Evolutionary conservation across 148 eudicot species (phyloP).

Genomic region (Fagopyrum esculentum): DNA sequence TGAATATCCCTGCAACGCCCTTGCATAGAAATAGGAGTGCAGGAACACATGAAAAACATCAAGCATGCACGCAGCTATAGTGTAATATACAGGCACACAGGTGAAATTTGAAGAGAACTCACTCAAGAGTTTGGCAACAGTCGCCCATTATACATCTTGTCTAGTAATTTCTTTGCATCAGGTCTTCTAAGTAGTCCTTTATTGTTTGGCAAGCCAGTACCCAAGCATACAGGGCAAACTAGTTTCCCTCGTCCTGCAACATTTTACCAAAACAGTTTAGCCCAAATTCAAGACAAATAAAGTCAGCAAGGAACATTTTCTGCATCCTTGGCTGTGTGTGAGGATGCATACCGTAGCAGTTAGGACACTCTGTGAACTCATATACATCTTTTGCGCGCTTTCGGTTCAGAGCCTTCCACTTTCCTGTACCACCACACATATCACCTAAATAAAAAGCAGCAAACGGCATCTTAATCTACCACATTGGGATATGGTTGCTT

Average conservation of each 20-base stretch:
- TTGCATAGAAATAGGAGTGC: background rate
- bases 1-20: background rate
- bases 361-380: conserved; percentile 94
- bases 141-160: conserved; percentile 93
- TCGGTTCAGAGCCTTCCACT: conserved; percentile 97
- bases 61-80: background rate
- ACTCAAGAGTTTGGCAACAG: conserved; percentile 76
- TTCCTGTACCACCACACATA: conserved; percentile 99
- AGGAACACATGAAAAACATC: background rate
- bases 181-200: conserved; percentile 97
- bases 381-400: conserved; percentile 96
- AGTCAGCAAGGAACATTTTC: background rate
- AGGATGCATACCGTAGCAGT: conserved; percentile 69
- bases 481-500: background rate
- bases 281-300: background rate
- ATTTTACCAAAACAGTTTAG: background rate
- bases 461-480: conserved; percentile 36
- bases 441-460: conserved; percentile 71
- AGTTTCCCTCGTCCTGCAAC: conserved; percentile 87
- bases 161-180: conserved; percentile 69
- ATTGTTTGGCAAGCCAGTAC: conserved; percentile 93
- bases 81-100: background rate
- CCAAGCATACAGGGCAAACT: conserved; percentile 94
- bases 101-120: conserved; percentile 16
- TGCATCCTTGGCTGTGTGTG: background rate